Conservation (phyloP, 768 basidiomycete genomes). For the Lactifluus hygrophoroides region DNA sequence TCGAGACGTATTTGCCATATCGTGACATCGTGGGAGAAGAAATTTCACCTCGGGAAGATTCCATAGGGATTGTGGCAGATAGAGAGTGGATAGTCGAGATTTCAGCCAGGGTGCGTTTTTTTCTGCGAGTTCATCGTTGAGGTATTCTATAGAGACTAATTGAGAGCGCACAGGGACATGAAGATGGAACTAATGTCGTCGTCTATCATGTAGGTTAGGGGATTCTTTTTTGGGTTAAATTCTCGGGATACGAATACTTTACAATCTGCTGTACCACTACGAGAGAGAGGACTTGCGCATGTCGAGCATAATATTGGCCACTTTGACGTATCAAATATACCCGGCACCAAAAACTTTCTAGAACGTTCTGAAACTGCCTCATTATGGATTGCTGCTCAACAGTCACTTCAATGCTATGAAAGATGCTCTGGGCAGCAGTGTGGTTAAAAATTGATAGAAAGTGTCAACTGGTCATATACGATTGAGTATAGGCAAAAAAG, state of each 20-base stretch:
- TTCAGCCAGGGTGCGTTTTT: background rate
- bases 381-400: too few species aligned
- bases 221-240: background rate
- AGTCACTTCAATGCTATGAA: too few species aligned
- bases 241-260: background rate
- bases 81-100: slow-evolving; percentile 12
- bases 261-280: background rate
- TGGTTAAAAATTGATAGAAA: too few species aligned
- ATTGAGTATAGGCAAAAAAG: too few species aligned
- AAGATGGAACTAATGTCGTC: background rate
- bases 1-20: slow-evolving; percentile 5
- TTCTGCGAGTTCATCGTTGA: background rate
- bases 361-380: too few species aligned
- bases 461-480: too few species aligned
- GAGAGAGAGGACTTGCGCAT: too few species aligned
- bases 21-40: background rate
- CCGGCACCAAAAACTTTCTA: too few species aligned
- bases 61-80: background rate
- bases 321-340: too few species aligned
- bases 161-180: background rate
- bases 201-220: slow-evolving; percentile 6
- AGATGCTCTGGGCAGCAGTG: too few species aligned
- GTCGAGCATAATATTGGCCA: background rate
- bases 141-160: background rate
- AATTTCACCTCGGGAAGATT: background rate